A percentile compares a stretch with the other conserved stretches of the same genome.
Conservation (phyloP, 2,329 filamentous ascomycete genomes). For the Pyrenochaeta sp. region DNA sequence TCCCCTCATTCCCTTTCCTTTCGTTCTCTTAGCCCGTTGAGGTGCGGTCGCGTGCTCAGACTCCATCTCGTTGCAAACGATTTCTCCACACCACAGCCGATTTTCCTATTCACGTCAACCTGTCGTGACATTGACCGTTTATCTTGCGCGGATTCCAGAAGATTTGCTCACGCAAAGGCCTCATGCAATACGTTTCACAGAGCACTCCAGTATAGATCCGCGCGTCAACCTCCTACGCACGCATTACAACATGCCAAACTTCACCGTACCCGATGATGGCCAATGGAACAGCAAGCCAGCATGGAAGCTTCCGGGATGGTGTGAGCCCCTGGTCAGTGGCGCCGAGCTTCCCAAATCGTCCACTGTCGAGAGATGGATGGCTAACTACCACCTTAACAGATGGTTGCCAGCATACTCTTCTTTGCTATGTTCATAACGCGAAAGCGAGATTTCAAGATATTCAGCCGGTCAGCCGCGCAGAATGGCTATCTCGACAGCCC, state of each 20-base stretch:
- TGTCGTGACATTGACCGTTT: not conserved
- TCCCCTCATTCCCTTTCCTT: not conserved
- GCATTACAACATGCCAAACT: conserved; percentile 19
- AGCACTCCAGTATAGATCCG: not conserved
- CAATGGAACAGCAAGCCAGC: conserved; percentile 53
- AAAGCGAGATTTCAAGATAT: conserved; percentile 55
- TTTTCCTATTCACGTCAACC: not conserved
- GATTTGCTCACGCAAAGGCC: not conserved
- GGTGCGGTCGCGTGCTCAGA: not conserved
- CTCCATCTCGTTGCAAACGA: not conserved
- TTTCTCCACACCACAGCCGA: not conserved
- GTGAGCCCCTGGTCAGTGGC: conserved; percentile 49
- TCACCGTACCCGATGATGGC: conserved; percentile 17
- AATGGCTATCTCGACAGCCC: conserved; percentile 47
- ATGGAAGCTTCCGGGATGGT: conserved; percentile 54
- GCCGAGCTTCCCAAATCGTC: not conserved
- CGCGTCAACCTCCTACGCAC: not conserved
- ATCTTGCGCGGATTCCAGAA: not conserved
- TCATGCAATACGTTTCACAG: not conserved
- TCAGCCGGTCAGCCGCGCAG: conserved; percentile 38
- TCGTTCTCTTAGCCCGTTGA: not conserved
- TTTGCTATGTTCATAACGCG: conserved; percentile 60
- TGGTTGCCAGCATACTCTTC: conserved; percentile 61
- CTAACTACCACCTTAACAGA: conserved; percentile 42
- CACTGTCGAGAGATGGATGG: not conserved